Evolutionary conservation across 2,329 filamentous ascomycete genomes (phyloP), one percentile per base, ranked within the genome.

Genomic region (Diaporthe sp.): DNA sequence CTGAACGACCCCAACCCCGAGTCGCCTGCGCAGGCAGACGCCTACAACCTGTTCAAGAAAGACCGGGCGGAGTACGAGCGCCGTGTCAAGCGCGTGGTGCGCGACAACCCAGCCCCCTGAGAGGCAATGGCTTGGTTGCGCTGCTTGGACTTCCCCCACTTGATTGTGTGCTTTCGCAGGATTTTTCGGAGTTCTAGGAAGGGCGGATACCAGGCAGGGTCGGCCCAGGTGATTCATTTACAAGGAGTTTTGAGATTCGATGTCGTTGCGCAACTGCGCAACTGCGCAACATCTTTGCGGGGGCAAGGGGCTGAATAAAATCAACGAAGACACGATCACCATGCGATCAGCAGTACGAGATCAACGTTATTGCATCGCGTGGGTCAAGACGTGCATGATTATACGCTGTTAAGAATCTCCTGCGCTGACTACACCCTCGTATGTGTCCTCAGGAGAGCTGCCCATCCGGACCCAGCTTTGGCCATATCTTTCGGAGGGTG

Each of bases 1-100:
- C 92, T 99, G 55, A 94, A 99, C 84, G 96, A 98, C 81, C 97
- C 97, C 22, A 99, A 99, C 83, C 97, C 96, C 4, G 97, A 99
- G 70, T 98, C 95, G 1, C 97, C 97, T 0, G 97, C 97, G 0
- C 97, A 99, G 85, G 96, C 97, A 3, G 97, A 99, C 80, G 97
- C 97, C 0, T 99, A 98, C 87, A 98, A 98, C 81, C 88, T 99
- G 15, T 98, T 95, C 85, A 98, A 98, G 89, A 95, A 95, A 83
- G 96, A 99, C 82, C 90, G 92, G 58, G 86, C 85, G 25, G 95
- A 96, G 75, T 99, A 99, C 82, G 96, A 98, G 86, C 94, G 92
- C 84, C 94, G 96, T 78, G 93, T 99, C 77, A 92, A 92, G 82
- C 92, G 94, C 76, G 93, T 98, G 28, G 97, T 99, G 75, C 93